Percentiles rank a stretch among this genome's conserved stretches.
Evolutionary conservation across 441 rosid genomes (phyloP).

Genomic region (Sinapis alba): DNA sequence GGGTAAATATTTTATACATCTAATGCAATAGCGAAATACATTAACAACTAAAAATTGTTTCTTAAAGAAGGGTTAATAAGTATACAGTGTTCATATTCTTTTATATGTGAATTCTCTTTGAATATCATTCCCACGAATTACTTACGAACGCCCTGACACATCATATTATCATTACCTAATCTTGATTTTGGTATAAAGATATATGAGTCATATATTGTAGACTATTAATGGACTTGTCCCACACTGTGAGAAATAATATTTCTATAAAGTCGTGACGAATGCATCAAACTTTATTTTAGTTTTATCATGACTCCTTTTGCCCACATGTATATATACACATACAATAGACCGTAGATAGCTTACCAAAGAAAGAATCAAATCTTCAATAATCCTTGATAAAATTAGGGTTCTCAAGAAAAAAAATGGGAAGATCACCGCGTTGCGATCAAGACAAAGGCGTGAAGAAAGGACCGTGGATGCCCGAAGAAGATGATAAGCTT

Average conservation of each 20-base stretch:
- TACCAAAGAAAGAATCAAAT: conserved; percentile 11
- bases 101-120: neutral
- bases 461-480: conserved; percentile 56
- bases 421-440: conserved; percentile 42
- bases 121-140: conserved; percentile 24
- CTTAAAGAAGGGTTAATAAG: neutral
- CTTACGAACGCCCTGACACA: conserved; percentile 35
- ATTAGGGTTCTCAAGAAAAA: conserved; percentile 15
- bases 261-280: conserved; percentile 23
- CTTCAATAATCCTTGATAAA: neutral
- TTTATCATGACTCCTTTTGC: neutral
- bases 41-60: neutral
- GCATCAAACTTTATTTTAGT: conserved; percentile 15
- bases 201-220: neutral
- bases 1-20: conserved; percentile 16
- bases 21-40: conserved; percentile 16
- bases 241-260: neutral
- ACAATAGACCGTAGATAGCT: conserved; percentile 15
- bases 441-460: conserved; percentile 41
- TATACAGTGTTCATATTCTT: neutral
- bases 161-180: conserved; percentile 36
- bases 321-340: conserved; percentile 11
- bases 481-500: conserved; percentile 50
- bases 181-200: neutral
- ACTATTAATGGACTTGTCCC: conserved; percentile 11